Base-by-base conservation (phyloP, 176 grass and related monocot genomes). In the Oryza glumipatula region DNA sequence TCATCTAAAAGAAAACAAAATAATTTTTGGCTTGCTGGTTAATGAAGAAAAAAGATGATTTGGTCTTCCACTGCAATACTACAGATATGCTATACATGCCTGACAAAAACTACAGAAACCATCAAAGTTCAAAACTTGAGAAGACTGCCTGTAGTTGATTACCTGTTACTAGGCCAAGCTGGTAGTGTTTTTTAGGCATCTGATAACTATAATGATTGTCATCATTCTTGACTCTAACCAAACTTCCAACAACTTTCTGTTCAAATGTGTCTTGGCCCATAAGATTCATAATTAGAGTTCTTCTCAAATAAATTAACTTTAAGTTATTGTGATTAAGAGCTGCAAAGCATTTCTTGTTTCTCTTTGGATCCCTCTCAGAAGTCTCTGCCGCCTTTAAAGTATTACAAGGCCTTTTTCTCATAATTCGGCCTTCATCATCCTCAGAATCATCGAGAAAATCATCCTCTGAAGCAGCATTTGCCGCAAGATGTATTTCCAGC, bases 111-210 rank as follows among this genome's bases (percentile, higher is more conserved):
- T 67, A 86, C 26, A 43, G 68, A 41, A 49, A 76, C 16, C 19
- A 63, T 68, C 68, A 66, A 71, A 74, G 15, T 77, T 68, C 43
- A 41, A 82, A 65, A 15, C 19, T 72, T 32, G 38, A 17, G 67
- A 76, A 23, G 12, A 78, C 71, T 72, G 77, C 28, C 38, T 83
- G 38, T 22, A 74, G 24, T 56, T 85, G 49, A 83, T 86, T 92
- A 98, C 96, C 91, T 78, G 83, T 92, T 52, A 98, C 89, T 80
- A 83, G 51, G 16, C 93, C 96, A 71, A 98, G 78, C 74, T 88
- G 72, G 85, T 89, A 98, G 32, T 66, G 3, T 24, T 85, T 92
- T 84, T 52, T 76, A 41, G 69, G 49, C 16, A 77, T 79, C 16
- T 15, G 65, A 81, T 87, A 84, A 52, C 3, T 4, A 24, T 83